phyloP scores from a whole-genome alignment of 2,329 filamentous ascomycete species.

The Acarospora socialis region DNA sequence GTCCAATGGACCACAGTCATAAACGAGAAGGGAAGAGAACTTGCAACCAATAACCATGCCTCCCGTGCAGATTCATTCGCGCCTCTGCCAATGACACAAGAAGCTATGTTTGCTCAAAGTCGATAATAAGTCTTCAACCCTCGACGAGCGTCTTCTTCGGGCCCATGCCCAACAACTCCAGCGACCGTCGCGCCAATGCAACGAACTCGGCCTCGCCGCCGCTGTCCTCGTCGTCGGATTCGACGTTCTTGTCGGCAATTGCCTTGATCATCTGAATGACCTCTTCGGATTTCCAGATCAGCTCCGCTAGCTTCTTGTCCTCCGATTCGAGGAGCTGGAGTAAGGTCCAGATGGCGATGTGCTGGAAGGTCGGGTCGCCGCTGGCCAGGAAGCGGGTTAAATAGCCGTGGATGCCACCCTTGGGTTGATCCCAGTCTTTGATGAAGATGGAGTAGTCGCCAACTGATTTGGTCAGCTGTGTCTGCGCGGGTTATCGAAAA shows the following conservation, averaged over 20 bases:
- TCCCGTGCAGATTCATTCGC: no score
- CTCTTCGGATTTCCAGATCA: constrained; percentile 80
- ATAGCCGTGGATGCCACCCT: constrained; percentile 91
- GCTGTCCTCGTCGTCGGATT: constrained; percentile 71
- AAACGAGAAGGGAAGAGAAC: no score
- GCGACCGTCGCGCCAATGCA: constrained; percentile 73
- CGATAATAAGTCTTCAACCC: no score
- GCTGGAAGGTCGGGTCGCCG: constrained; percentile 93
- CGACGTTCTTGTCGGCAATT: constrained; percentile 79
- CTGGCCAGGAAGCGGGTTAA: constrained; percentile 83
- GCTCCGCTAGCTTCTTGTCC: constrained; percentile 72
- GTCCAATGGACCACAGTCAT: no score
- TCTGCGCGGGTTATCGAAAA: constrained; percentile 8
- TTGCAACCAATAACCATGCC: no score
- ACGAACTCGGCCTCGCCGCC: constrained; percentile 90
- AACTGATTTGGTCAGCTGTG: constrained; percentile 41
- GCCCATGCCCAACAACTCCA: constrained; percentile 69
- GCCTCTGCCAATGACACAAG: no score
- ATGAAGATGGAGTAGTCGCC: constrained; percentile 95
- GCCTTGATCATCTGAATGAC: constrained; percentile 83
- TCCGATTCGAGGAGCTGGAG: constrained; percentile 92
- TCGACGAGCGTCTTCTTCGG: constrained; percentile 67
- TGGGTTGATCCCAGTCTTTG: constrained; percentile 81
- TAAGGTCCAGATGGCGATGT: constrained; percentile 97
- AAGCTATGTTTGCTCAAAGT: no score